Evolutionary conservation across 2,329 filamentous ascomycete species (phyloP).

Genomic region (Ophiostoma fasciatum): DNA sequence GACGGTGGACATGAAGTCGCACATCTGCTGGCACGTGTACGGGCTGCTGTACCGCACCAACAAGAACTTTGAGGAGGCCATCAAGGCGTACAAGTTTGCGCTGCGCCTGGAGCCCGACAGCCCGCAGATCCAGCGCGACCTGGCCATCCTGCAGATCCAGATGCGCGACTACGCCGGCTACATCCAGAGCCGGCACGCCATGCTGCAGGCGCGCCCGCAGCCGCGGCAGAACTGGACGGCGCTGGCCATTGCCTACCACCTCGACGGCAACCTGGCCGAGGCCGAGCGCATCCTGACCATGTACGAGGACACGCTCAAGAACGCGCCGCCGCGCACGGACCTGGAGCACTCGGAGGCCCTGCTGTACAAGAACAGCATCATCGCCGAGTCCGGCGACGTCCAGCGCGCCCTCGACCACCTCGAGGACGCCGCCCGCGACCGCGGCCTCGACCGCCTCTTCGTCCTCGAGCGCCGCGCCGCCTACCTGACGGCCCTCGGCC

Average conservation of each 20-base stretch:
- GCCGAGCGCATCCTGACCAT: slow-evolving; percentile 85
- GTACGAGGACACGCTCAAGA: slow-evolving; percentile 87
- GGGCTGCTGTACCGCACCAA: slow-evolving; percentile 81
- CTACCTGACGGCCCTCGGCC: slow-evolving; percentile 65
- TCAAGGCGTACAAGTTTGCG: slow-evolving; percentile 97
- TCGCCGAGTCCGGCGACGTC: slow-evolving; percentile 75
- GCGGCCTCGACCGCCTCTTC: slow-evolving; percentile 68
- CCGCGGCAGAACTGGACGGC: slow-evolving; percentile 93
- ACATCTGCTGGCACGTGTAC: slow-evolving; percentile 99
- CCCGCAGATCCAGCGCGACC: slow-evolving; percentile 80
- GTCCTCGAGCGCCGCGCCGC: slow-evolving; percentile 75
- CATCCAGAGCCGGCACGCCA: slow-evolving; percentile 71
- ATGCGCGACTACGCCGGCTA: slow-evolving; percentile 94
- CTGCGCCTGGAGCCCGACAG: slow-evolving; percentile 88
- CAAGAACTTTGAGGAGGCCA: slow-evolving; percentile 98
- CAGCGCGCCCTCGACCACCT: slow-evolving; percentile 78
- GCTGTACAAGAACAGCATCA: slow-evolving; percentile 90
- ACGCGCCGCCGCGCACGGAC: slow-evolving; percentile 59
- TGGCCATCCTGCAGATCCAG: slow-evolving; percentile 86
- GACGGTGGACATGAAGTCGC: slow-evolving; percentile 95
- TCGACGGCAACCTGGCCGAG: slow-evolving; percentile 69
- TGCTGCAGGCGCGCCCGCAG: slow-evolving; percentile 72
- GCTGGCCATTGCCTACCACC: slow-evolving; percentile 83
- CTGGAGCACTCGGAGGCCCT: slow-evolving; percentile 88
- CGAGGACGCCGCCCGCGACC: slow-evolving; percentile 58